Conservation (phyloP, 306 rosid genomes). For the Luffa acutangula region DNA sequence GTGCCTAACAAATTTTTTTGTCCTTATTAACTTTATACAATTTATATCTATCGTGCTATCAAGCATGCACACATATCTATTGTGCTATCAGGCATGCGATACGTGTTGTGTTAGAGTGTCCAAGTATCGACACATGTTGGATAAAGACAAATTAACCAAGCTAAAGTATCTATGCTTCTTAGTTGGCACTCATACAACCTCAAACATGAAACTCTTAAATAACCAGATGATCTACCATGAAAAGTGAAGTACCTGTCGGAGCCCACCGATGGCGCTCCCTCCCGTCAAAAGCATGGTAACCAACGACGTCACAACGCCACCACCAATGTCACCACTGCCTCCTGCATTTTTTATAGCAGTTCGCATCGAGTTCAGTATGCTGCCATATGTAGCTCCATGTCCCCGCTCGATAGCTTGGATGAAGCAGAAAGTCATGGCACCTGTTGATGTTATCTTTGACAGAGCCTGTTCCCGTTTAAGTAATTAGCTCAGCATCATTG, state of each 20-base stretch:
- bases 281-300: slow-evolving; percentile 58
- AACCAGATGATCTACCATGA: background rate
- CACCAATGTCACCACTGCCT: slow-evolving; percentile 21
- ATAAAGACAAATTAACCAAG: too few species aligned
- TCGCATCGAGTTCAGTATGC: slow-evolving; percentile 77
- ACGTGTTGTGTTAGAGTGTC: too few species aligned
- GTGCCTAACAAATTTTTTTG: too few species aligned
- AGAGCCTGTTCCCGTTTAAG: slow-evolving; percentile 54
- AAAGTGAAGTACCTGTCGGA: slow-evolving; percentile 43
- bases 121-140: too few species aligned
- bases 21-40: too few species aligned
- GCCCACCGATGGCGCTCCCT: slow-evolving; percentile 45
- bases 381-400: slow-evolving; percentile 70
- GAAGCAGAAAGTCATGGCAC: slow-evolving; percentile 96
- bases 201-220: background rate
- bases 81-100: too few species aligned
- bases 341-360: slow-evolving; percentile 51
- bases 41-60: too few species aligned
- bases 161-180: too few species aligned
- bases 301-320: slow-evolving; percentile 36
- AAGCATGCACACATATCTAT: too few species aligned
- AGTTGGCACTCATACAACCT: background rate
- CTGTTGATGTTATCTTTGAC: slow-evolving; percentile 87
- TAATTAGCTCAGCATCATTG: slow-evolving; percentile 8
- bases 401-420: slow-evolving; percentile 91